phyloP scores from a whole-genome alignment of 257 asterid genomes.

The Petrea volubilis region DNA sequence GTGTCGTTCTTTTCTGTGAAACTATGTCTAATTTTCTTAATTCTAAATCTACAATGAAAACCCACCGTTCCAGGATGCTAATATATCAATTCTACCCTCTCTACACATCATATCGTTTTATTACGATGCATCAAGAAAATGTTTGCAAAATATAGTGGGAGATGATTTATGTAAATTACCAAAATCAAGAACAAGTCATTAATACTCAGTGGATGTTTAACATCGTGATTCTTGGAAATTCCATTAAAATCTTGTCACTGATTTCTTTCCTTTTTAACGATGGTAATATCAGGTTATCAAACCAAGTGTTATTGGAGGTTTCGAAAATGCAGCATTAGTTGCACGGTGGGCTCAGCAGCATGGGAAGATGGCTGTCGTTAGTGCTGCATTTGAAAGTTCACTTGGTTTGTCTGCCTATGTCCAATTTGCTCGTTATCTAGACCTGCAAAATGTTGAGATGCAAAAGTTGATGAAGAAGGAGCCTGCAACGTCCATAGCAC shows the following conservation, averaged over 20 bases:
- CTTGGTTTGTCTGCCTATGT: slow-evolving; percentile 78
- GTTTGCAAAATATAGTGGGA: too few species aligned
- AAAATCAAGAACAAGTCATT: background rate
- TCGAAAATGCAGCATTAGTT: slow-evolving; percentile 76
- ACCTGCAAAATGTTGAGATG: slow-evolving; percentile 66
- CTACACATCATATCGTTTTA: too few species aligned
- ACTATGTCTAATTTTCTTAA: too few species aligned
- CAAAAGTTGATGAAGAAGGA: slow-evolving; percentile 48
- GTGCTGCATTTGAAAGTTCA: slow-evolving; percentile 90
- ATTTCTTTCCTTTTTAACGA: slow-evolving; percentile 6
- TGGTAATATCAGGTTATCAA: slow-evolving; percentile 72
- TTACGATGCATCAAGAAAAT: too few species aligned
- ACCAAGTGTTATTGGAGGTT: slow-evolving; percentile 91
- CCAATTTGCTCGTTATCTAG: slow-evolving; percentile 75
- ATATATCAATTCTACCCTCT: too few species aligned
- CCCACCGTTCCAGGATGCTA: too few species aligned
- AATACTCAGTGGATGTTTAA: background rate
- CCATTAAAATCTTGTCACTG: background rate
- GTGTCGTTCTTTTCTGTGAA: too few species aligned
- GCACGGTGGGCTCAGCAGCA: slow-evolving; percentile 96
- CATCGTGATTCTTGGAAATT: background rate
- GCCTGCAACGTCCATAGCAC: slow-evolving; percentile 44
- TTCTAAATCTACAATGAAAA: too few species aligned
- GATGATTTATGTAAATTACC: too few species aligned
- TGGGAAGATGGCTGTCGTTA: slow-evolving; percentile 75